Base-by-base conservation (phyloP, 768 basidiomycete genomes). In the Tulasnella sp. region DNA sequence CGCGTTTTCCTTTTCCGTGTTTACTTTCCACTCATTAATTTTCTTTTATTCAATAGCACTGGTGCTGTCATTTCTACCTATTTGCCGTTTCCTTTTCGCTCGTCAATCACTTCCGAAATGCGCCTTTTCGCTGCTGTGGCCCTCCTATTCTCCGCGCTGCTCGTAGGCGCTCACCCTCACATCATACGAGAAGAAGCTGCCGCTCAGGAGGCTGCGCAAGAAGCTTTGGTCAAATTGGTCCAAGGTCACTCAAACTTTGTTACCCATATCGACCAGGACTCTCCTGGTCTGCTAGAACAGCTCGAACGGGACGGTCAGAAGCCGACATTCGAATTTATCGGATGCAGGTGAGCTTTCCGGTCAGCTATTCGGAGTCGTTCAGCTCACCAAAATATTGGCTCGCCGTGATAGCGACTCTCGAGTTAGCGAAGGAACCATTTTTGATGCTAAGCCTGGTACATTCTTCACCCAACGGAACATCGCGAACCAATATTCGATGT, bases 381-480 rank as follows among this genome's bases (percentile, higher is more conserved):
- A 26, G 40, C 2, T 1, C 11, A n/a, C 26, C 16, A 44, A 26
- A 2, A 17, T 68, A 19, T 26, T 6, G 19, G 32, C 17, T 26
- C 29, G 5, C 2, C n/a, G 14, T 32, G 17, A 40, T 26, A 68
- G 67, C 42, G 67, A 68, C 67, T 68, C 67, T 5, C 67, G 69
- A 17, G 69, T 62, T 19, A 52, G 44, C 39, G 69, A 71, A 40
- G 59, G 44, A 47, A 72, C 71, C 32, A 72, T 74, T 41, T 74
- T 74, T 62, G 73, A 72, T 47, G 44, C 59, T 47, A 19, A 72
- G 22, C 73, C 73, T 9, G 73, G 73, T 19, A 72, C 69, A 4
- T 74, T 71, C 71, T 74, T 74, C 62, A 72, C 62, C 47, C 44
- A 71, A 40, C 44, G 73, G 7, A 74, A 74, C 64, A 74, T 74